Conservation (phyloP, 495 filamentous ascomycete species). For the Corynascus novoguineensis region DNA sequence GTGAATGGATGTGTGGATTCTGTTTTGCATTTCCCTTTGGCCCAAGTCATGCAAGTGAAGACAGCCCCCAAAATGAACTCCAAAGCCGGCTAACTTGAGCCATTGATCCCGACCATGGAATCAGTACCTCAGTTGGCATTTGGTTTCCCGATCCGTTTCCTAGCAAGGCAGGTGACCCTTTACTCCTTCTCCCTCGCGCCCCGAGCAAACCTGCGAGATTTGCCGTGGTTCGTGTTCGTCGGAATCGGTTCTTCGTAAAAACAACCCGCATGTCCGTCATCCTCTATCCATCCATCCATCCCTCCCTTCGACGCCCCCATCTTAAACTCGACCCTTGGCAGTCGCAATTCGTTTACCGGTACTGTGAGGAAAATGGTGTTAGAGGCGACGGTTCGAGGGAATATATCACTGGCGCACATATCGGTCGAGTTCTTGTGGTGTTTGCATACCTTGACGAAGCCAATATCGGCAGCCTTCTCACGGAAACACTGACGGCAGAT, state of each 20-base stretch:
- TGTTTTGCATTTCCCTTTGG: conserved; percentile 12
- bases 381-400: neutral
- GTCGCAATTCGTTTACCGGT: conserved; percentile 27
- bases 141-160: neutral
- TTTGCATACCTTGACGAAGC: conserved; percentile 94
- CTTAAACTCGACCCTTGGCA: neutral
- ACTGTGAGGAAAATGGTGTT: conserved; percentile 14
- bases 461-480: conserved; percentile 93
- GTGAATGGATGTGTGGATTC: conserved; percentile 10
- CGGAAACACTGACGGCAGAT: conserved; percentile 99
- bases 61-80: conserved; percentile 6
- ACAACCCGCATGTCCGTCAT: neutral
- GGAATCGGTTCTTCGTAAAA: conserved; percentile 3
- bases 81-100: conserved; percentile 12
- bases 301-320: conserved; percentile 5
- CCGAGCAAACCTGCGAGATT: conserved; percentile 1
- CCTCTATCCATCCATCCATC: neutral
- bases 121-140: neutral
- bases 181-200: neutral
- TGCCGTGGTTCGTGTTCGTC: conserved; percentile 4
- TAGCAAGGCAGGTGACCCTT: neutral
- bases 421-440: too few relatives aligned
- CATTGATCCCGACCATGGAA: neutral
- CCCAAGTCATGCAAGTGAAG: conserved; percentile 10
- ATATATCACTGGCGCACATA: neutral